A percentile compares a stretch with the other conserved stretches of the same genome.
Conservation (phyloP, 352 stramenopile species). For the Phytophthora vignae region DNA sequence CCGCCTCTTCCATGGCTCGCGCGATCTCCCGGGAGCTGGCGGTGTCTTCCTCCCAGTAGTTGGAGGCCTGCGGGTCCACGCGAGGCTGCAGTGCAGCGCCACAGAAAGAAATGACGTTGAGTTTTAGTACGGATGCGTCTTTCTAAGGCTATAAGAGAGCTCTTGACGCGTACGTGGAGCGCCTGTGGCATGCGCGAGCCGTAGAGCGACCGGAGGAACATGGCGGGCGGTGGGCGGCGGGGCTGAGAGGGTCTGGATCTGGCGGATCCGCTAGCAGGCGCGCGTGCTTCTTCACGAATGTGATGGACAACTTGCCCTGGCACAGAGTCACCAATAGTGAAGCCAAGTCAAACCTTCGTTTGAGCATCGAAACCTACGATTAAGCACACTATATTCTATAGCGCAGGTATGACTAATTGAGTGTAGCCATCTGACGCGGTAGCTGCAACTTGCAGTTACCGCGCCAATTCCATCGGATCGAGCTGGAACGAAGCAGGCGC, state of each 20-base stretch:
- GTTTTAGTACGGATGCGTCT: not conserved
- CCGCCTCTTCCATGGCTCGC: conserved; percentile 67
- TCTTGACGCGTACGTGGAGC: conserved; percentile 57
- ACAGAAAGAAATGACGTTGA: not conserved
- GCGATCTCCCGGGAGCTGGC: conserved; percentile 69
- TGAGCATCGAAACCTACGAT: conserved; percentile 1
- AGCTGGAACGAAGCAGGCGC: conserved; percentile 23
- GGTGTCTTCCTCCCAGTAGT: conserved; percentile 86
- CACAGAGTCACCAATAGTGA: not conserved
- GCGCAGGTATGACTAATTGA: not conserved
- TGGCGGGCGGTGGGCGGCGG: conserved; percentile 17
- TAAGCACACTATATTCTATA: not conserved
- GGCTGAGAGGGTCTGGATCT: conserved; percentile 8
- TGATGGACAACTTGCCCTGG: conserved; percentile 15
- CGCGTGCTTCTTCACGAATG: conserved; percentile 21
- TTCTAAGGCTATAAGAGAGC: not conserved
- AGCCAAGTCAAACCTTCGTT: conserved; percentile 8
- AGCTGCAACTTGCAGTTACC: conserved; percentile 9
- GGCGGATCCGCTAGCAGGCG: conserved; percentile 14
- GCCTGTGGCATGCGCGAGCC: conserved; percentile 81
- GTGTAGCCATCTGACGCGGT: conserved; percentile 21
- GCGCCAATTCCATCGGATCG: conserved; percentile 26
- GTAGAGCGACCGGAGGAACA: conserved; percentile 86
- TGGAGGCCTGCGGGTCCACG: conserved; percentile 68
- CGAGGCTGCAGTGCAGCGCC: conserved; percentile 51